Base-by-base conservation (phyloP, 495 filamentous ascomycete species). In the Penicillium argentinense region DNA sequence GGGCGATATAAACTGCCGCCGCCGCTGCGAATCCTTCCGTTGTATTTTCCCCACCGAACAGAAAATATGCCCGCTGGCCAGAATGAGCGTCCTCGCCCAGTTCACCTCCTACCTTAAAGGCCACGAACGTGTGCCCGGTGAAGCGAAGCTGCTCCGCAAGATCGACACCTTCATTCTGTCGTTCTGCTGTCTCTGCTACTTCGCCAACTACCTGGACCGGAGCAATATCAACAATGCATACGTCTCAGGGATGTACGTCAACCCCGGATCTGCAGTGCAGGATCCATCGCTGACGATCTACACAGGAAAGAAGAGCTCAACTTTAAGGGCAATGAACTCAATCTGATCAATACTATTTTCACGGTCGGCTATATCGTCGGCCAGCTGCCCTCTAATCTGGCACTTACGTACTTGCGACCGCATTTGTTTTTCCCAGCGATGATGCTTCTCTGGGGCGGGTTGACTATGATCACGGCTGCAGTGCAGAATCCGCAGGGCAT, bases 91-190 rank as follows among this genome's bases (percentile, higher is more conserved):
- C 9, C 16, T 47, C 25, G 18, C 30, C 18, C 25, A 9, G 21
- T 30, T 38, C 18, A 47, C 28, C 3, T 38, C 33, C 26, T 47
- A 47, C n/a, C 11, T 47, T 25, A 47, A 26, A 25, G 34, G 44
- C 23, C 44, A 47, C n/a, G 44, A 47, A 21, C 39, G 23, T 38
- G 44, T 47, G 11, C 44, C 44, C 23, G 44, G 44, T 16, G 57
- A 64, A 30, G n/a, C 34, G 9, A 58, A 58, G 30, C 53, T 64
- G 1, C 43, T 62, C 9, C 42, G 42, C 26, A 64, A 64, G 23
- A 57, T 64, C 25, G 82, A 84, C 59, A 80, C 80, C 53, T 83
- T 86, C 69, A 86, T 84, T 56, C 59, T 86, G 22, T 79, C 75
- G 11, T 84, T 83, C 52, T 84, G 81, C 60, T 85, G 79, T 52